Percentiles rank a stretch among this genome's conserved stretches.
phyloP scores from a whole-genome alignment of 2,329 filamentous ascomycete genomes.

The Nigrospora sphaerica region DNA sequence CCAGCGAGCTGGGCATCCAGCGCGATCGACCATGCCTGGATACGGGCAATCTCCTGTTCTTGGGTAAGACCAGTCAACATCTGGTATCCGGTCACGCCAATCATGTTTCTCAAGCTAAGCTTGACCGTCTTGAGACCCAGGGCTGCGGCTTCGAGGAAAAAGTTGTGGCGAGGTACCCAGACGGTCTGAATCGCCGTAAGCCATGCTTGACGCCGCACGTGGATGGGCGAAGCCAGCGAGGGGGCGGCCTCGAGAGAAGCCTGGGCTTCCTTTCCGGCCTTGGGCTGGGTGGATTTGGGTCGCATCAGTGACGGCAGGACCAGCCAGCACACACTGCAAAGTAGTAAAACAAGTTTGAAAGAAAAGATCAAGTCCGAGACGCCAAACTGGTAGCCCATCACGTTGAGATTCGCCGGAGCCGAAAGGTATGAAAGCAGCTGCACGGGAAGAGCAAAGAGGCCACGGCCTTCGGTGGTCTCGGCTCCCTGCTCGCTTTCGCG shows the following conservation, averaged over 20 bases:
- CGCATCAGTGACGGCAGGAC: conserved; percentile 48
- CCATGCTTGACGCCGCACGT: conserved; percentile 84
- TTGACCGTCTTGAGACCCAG: conserved; percentile 75
- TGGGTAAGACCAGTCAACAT: conserved; percentile 72
- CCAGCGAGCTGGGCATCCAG: conserved; percentile 89
- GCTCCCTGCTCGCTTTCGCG: conserved; percentile 58
- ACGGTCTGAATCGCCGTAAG: conserved; percentile 88
- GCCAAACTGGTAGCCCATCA: conserved; percentile 46
- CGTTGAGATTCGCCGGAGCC: conserved; percentile 40
- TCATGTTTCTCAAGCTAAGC: conserved; percentile 68
- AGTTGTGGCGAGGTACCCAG: conserved; percentile 82
- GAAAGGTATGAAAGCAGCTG: conserved; percentile 45
- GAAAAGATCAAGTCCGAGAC: conserved; percentile 38
- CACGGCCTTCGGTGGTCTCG: conserved; percentile 57
- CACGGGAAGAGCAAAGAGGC: conserved; percentile 58
- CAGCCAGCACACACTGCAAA: conserved; percentile 47
- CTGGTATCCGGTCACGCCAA: conserved; percentile 73
- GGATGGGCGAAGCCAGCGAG: conserved; percentile 72
- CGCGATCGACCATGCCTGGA: conserved; percentile 90
- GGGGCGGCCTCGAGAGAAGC: conserved; percentile 47
- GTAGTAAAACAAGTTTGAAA: conserved; percentile 43
- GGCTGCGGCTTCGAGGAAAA: conserved; percentile 77
- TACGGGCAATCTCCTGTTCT: conserved; percentile 77
- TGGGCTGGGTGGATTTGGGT: conserved; percentile 44
- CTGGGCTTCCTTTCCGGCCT: conserved; percentile 30